phyloP scores from a whole-genome alignment of 2,329 filamentous ascomycete genomes.

The Colletotrichum sp. region DNA sequence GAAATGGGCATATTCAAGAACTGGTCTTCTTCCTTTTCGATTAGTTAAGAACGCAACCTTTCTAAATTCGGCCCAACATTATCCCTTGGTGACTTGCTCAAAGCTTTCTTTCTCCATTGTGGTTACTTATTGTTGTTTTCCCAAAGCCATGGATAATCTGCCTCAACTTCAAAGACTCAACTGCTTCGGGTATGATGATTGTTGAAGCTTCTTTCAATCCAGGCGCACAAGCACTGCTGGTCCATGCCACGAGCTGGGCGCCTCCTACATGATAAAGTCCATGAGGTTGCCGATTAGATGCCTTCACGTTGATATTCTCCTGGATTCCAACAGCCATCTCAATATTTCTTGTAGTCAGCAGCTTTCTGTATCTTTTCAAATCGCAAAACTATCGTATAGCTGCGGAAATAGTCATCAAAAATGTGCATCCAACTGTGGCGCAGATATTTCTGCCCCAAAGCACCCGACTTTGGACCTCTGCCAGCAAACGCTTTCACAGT shows the following conservation, averaged over 20 bases:
- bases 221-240: background rate
- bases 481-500: background rate
- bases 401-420: background rate
- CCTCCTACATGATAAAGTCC: background rate
- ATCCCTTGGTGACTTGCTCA: background rate
- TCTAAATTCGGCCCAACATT: background rate
- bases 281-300: background rate
- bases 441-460: conserved; percentile 10
- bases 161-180: background rate
- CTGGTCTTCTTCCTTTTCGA: background rate
- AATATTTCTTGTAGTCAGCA: too few relatives aligned
- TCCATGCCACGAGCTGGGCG: background rate
- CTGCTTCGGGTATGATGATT: background rate
- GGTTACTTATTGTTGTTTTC: background rate
- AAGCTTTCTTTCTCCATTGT: background rate
- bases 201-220: background rate
- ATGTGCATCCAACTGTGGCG: conserved; percentile 14
- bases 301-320: too few relatives aligned
- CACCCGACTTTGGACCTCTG: background rate
- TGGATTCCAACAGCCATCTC: too few relatives aligned
- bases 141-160: background rate
- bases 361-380: background rate
- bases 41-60: background rate
- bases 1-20: background rate
- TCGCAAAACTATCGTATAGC: background rate